phyloP scores from a whole-genome alignment of 352 stramenopile genomes.

The Thraustotheca clavata region DNA sequence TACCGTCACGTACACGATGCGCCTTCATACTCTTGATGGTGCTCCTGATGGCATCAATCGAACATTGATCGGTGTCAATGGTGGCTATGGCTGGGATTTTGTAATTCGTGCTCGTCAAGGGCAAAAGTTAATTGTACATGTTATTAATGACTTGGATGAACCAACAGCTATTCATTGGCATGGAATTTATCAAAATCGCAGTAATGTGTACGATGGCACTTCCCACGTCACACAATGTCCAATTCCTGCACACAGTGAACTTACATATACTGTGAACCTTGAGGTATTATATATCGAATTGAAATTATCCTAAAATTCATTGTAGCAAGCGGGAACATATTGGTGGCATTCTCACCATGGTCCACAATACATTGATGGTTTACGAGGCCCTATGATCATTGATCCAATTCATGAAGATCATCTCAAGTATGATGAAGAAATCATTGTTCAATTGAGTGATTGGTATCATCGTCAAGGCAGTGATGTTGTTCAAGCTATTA shows the following conservation, averaged over 20 bases:
- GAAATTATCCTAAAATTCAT: not conserved
- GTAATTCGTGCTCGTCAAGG: not conserved
- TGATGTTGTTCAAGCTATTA: not conserved
- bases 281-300: not conserved
- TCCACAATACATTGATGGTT: conserved; percentile 35
- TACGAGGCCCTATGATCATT: conserved; percentile 37
- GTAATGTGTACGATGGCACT: conserved; percentile 33
- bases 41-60: conserved; percentile 1
- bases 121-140: not conserved
- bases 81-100: conserved; percentile 1
- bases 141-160: conserved; percentile 13
- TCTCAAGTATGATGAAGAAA: conserved; percentile 25
- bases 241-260: conserved; percentile 31
- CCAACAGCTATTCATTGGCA: conserved; percentile 40
- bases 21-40: not conserved
- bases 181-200: conserved; percentile 31
- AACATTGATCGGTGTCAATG: conserved; percentile 1
- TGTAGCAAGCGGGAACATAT: conserved; percentile 36
- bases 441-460: conserved; percentile 29
- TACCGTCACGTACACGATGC: conserved; percentile 4
- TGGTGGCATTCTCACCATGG: conserved; percentile 41
- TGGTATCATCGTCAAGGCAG: conserved; percentile 31
- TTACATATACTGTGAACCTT: conserved; percentile 33
- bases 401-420: conserved; percentile 12
- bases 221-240: conserved; percentile 41